A percentile compares a stretch with the other conserved stretches of the same genome.
These are phyloP conservation scores for Lithohypha guttulata DNA, from an alignment of 2,329 filamentous ascomycete genomes.

Conservation along the genomic window DNA sequence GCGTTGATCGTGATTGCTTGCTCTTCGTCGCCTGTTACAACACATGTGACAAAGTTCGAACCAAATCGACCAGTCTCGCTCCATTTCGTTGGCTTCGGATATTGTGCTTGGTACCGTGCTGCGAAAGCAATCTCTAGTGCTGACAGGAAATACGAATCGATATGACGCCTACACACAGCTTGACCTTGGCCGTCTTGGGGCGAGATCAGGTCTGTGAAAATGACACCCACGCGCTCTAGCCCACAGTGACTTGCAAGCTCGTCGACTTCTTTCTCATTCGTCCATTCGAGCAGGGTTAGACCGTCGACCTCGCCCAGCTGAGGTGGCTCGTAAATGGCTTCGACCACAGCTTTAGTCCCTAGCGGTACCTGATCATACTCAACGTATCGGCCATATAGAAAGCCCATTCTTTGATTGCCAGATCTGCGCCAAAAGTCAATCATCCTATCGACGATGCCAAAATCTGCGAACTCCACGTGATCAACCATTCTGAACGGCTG, in stretches of 20 bases:
- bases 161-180: slow-evolving; percentile 89
- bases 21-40: slow-evolving; percentile 83
- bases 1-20: slow-evolving; percentile 81
- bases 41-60: slow-evolving; percentile 93
- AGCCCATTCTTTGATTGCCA: slow-evolving; percentile 74
- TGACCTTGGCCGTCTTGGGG: slow-evolving; percentile 70
- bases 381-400: slow-evolving; percentile 79
- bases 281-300: slow-evolving; percentile 73
- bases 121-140: slow-evolving; percentile 88
- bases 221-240: slow-evolving; percentile 77
- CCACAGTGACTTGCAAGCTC: slow-evolving; percentile 73
- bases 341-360: slow-evolving; percentile 87
- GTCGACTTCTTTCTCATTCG: slow-evolving; percentile 71
- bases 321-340: slow-evolving; percentile 93
- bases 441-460: slow-evolving; percentile 75
- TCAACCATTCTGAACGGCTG: slow-evolving; percentile 95
- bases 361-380: slow-evolving; percentile 89
- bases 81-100: slow-evolving; percentile 91
- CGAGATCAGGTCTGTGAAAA: slow-evolving; percentile 87
- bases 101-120: slow-evolving; percentile 72
- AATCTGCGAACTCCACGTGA: slow-evolving; percentile 88
- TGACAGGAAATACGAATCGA: slow-evolving; percentile 87
- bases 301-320: slow-evolving; percentile 84
- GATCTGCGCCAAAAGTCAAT: slow-evolving; percentile 86
- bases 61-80: slow-evolving; percentile 89